Evolutionary conservation across 2,329 filamentous ascomycete genomes (phyloP), one percentile per base, ranked within the genome.

Genomic region (Cadophora sp.): DNA sequence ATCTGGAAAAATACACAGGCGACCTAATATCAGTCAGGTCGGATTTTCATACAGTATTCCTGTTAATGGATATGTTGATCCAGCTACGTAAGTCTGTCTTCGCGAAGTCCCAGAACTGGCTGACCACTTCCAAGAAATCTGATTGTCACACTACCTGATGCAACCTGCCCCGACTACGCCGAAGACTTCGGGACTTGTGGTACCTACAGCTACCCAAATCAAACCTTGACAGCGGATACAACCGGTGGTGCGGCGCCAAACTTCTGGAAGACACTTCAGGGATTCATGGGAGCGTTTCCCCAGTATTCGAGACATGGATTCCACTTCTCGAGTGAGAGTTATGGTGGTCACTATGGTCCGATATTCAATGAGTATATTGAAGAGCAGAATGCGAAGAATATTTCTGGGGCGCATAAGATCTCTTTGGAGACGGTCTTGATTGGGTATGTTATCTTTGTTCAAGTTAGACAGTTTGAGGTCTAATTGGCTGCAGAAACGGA

Each of bases 241-340:
- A 88, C 85, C 1, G 71, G 78, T 18, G 78, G 76, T 63, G 85
- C 86, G 2, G 86, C 86, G 3, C 85, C 85, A 1, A 84, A 84
- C 64, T 86, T 89, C 78, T 89, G 85, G 84, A 85, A 84, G 75
- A 86, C 84, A 0, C 73, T 89, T 30, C 87, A 89, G 72, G 86
- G 85, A 0, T 89, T 89, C 76, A 86, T 88, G 82, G 86, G 86
- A 2, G 86, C 82, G 0, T 89, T 89, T 73, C 86, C 82, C 1
- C 74, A 83, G 66, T 84, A 83, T 71, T 78, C 81, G 0, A 77
- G 82, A 22, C 78, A 82, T 51, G 82, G 81, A 0, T 84, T 88
- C 72, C 82, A 83, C 72, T 86, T 88, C 70, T 79, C 85, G 0
- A 85, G 84, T 0, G 85, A 88, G 74, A 83, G 80, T 47, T 87